Base-by-base conservation (phyloP, 495 filamentous ascomycete species). In the Filosporella fistucella region DNA sequence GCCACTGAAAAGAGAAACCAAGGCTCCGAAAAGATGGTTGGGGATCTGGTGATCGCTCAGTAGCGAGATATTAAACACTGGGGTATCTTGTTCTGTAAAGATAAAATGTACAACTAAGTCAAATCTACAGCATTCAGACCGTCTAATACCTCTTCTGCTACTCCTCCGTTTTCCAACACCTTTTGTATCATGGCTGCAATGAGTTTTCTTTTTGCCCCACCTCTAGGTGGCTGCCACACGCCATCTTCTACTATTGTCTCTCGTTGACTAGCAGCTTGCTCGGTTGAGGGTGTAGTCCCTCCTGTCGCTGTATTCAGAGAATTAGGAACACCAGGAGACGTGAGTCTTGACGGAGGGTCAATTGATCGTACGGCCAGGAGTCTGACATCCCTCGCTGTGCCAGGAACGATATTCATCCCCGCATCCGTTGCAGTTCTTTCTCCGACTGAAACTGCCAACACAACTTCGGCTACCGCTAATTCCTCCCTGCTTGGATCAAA, bases 401-500 rank as follows among this genome's bases (percentile, higher is more conserved):
- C 29, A 69, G 55, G 17, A 63, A 63, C 28, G 75, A 57, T 2
- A 18, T 52, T 42, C 55, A 48, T 45, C 8, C 21, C 46, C 7
- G 17, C 35, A 10, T 35, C 36, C 50, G 63, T 34, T 30, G 47
- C 37, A 13, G 66, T 62, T 38, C 50, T 45, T 45, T 72, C 66
- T 20, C 71, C 72, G 13, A 91, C 64, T 0, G 86, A 90, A 10
- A 93, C 81, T 0, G 91, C 91, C 47, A 96, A 70, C 8, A 90
- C 85, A 23, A 82, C 77, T 52, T 96, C 91, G 4, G 93, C 93
- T 13, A 96, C 91, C 1, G 88, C 85, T 1, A 98, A 80, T 67
- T 98, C 93, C 59, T 95, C 89, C 41, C 81, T 78, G 36, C 77
- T 82, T 0, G 93, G 93, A 63, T 98, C 93, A 70, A 97, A 95